Conservation (phyloP, 441 rosid genomes). For the Erodium moschatum region DNA sequence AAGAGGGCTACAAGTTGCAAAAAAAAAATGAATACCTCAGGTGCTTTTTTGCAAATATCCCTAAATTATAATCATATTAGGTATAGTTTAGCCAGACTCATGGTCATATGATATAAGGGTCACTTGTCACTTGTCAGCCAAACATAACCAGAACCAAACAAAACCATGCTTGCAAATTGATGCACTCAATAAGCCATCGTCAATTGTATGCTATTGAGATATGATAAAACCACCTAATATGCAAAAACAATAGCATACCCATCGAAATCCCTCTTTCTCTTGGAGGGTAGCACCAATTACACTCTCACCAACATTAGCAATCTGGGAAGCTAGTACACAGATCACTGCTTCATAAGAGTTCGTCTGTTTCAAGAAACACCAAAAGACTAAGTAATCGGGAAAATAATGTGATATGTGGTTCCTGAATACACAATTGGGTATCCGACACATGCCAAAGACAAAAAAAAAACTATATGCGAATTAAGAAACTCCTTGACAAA, state of each 20-base stretch:
- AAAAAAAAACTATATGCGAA: neutral
- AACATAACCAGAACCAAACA: neutral
- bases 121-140: too few relatives aligned
- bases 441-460: neutral
- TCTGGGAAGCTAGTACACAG: conserved; percentile 84
- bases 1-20: too few relatives aligned
- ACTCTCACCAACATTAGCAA: conserved; percentile 88
- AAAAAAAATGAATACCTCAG: too few relatives aligned
- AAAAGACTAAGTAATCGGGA: neutral
- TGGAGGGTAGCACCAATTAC: conserved; percentile 74
- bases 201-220: neutral
- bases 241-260: conserved; percentile 42
- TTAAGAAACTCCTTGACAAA: neutral
- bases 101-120: neutral
- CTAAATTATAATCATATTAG: neutral
- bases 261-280: conserved; percentile 71
- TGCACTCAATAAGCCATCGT: too few relatives aligned
- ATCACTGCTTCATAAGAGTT: conserved; percentile 51
- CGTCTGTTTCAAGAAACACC: conserved; percentile 36
- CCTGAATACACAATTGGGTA: too few relatives aligned
- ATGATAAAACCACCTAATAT: conserved; percentile 1
- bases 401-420: neutral
- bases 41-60: too few relatives aligned
- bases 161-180: neutral
- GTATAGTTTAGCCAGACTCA: neutral